Evolutionary conservation across 164 flowering plant species (phyloP).

Genomic region (Platanus orientalis): DNA sequence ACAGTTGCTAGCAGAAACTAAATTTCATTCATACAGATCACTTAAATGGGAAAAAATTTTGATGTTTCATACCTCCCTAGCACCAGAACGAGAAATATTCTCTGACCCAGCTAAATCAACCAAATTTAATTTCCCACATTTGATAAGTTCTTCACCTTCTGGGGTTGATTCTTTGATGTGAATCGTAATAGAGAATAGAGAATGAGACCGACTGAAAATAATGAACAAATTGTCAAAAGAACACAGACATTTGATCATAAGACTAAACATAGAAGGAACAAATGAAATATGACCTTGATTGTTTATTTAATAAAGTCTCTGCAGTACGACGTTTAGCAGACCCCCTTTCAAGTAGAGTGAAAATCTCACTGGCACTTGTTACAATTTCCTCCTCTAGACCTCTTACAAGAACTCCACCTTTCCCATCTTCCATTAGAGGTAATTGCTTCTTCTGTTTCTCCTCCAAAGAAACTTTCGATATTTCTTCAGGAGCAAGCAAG

Average conservation of each 20-base stretch:
- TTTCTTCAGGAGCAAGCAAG: slow-evolving; percentile 67
- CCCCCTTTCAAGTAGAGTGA: slow-evolving; percentile 71
- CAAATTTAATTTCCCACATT: slow-evolving; percentile 94
- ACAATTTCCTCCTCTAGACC: slow-evolving; percentile 85
- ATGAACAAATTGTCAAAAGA: not conserved
- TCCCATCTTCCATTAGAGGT: slow-evolving; percentile 86
- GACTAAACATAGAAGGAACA: not conserved
- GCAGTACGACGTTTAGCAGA: slow-evolving; percentile 83
- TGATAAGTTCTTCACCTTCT: slow-evolving; percentile 96
- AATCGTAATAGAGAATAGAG: slow-evolving; percentile 86
- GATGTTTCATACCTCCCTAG: slow-evolving; percentile 68
- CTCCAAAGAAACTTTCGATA: slow-evolving; percentile 40
- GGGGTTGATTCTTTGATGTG: slow-evolving; percentile 97
- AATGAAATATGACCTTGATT: slow-evolving; percentile 37
- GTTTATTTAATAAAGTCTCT: slow-evolving; percentile 81
- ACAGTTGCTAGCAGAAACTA: not conserved
- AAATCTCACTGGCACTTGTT: slow-evolving; percentile 63
- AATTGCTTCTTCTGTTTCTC: slow-evolving; percentile 74
- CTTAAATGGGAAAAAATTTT: not conserved
- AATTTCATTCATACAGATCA: too few species aligned
- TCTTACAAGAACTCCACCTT: slow-evolving; percentile 73
- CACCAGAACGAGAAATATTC: slow-evolving; percentile 98
- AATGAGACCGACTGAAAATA: slow-evolving; percentile 86
- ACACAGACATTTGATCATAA: not conserved
- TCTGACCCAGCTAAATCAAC: slow-evolving; percentile 99